A percentile compares a stretch with the other conserved stretches of the same genome.
Conservation (phyloP, 208 protist species). For the Wallacemonas sp. region DNA sequence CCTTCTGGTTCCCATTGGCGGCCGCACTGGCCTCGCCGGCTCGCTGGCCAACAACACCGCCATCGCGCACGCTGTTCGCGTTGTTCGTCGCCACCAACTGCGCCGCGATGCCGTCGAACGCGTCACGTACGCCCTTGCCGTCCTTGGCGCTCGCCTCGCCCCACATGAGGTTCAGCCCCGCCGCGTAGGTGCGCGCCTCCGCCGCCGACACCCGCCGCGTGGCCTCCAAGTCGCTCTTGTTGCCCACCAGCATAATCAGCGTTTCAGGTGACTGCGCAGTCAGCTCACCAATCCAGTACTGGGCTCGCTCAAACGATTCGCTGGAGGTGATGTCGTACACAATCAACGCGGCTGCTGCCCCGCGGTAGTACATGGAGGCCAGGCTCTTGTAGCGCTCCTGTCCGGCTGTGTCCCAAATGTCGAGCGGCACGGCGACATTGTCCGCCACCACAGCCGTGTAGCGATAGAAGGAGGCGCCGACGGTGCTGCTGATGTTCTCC, state of each 20-base stretch:
- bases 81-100: conserved; percentile 60
- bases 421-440: conserved; percentile 63
- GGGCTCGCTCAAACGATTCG: conserved; percentile 94
- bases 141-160: conserved; percentile 77
- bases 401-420: conserved; percentile 92
- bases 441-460: conserved; percentile 69
- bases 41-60: conserved; percentile 54
- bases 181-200: conserved; percentile 56
- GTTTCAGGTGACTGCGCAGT: conserved; percentile 90
- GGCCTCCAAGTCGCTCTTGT: conserved; percentile 94
- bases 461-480: conserved; percentile 85
- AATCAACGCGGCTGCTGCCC: conserved; percentile 90
- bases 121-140: conserved; percentile 64
- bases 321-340: conserved; percentile 97
- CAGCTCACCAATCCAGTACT: conserved; percentile 97
- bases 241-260: conserved; percentile 92
- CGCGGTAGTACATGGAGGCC: conserved; percentile 93
- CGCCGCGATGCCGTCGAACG: conserved; percentile 61
- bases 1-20: not conserved
- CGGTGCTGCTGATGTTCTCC: conserved; percentile 72
- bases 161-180: conserved; percentile 53
- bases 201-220: conserved; percentile 49
- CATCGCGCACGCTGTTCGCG: conserved; percentile 61
- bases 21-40: conserved; percentile 19
- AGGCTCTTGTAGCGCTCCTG: conserved; percentile 91